phyloP scores from a whole-genome alignment of 164 flowering plant genomes.

The Hamamelis virginiana region DNA sequence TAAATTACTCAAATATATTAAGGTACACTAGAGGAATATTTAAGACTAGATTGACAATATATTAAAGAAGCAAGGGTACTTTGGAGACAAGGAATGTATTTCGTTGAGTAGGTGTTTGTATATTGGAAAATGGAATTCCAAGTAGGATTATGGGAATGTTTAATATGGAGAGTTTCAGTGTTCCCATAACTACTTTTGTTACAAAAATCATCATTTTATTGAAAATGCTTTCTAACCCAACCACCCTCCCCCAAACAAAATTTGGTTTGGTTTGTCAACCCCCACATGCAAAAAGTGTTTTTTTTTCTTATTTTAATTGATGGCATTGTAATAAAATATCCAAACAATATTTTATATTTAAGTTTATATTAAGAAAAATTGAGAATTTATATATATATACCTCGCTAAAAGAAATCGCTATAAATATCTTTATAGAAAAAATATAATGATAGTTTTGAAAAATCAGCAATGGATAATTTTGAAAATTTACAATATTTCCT shows the following conservation, averaged over 20 bases:
- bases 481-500: no score
- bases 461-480: no score
- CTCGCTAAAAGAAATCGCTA: no score
- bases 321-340: background rate
- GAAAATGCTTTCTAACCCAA: slow-evolving; percentile 24
- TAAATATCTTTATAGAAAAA: no score
- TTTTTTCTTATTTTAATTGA: background rate
- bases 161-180: slow-evolving; percentile 6
- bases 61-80: slow-evolving; percentile 13
- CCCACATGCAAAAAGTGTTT: slow-evolving; percentile 39
- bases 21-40: background rate
- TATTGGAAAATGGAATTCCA: slow-evolving; percentile 34
- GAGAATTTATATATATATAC: background rate
- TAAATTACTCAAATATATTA: background rate
- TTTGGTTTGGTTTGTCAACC: slow-evolving; percentile 32
- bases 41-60: background rate
- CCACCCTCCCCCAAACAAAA: slow-evolving; percentile 26
- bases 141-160: slow-evolving; percentile 13
- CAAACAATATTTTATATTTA: background rate
- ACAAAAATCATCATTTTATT: slow-evolving; percentile 8
- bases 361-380: background rate
- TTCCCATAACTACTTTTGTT: slow-evolving; percentile 22
- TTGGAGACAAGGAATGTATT: slow-evolving; percentile 7
- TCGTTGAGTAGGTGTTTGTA: background rate
- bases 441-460: no score